These are phyloP conservation scores for Botrytis cinerea DNA, from an alignment of 2,329 filamentous ascomycete species.

Conservation along the genomic window DNA sequence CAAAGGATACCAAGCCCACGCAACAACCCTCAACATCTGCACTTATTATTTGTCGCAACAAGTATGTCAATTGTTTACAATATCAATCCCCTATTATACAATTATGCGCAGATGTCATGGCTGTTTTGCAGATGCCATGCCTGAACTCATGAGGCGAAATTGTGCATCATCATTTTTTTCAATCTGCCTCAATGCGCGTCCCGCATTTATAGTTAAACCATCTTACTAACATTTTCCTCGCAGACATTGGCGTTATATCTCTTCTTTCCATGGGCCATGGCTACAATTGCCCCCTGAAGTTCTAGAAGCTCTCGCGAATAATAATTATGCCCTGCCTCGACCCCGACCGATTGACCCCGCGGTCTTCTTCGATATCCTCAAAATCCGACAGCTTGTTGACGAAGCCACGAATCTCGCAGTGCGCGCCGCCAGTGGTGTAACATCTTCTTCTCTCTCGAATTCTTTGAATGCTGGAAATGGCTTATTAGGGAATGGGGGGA, in stretches of 20 bases:
- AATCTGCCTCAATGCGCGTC: slow-evolving; percentile 4
- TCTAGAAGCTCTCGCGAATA: slow-evolving; percentile 75
- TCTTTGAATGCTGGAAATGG: slow-evolving; percentile 53
- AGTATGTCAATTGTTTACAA: slow-evolving; percentile 53
- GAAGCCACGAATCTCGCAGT: slow-evolving; percentile 78
- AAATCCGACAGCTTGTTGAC: slow-evolving; percentile 77
- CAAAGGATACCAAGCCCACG: slow-evolving; percentile 38
- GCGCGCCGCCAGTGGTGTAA: slow-evolving; percentile 72
- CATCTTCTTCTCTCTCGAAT: slow-evolving; percentile 63
- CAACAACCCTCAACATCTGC: slow-evolving; percentile 48
- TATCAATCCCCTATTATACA: background rate
- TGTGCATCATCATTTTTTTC: slow-evolving; percentile 8
- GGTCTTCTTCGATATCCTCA: slow-evolving; percentile 80
- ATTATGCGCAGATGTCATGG: slow-evolving; percentile 9
- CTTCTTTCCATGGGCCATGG: slow-evolving; percentile 82
- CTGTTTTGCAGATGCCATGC: slow-evolving; percentile 17
- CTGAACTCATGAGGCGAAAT: slow-evolving; percentile 15
- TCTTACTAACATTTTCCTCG: slow-evolving; percentile 19
- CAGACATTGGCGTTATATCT: slow-evolving; percentile 85
- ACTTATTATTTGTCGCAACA: slow-evolving; percentile 66
- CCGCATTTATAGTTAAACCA: slow-evolving; percentile 1
- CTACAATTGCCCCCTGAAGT: slow-evolving; percentile 76
- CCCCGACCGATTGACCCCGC: slow-evolving; percentile 78
- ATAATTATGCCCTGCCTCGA: slow-evolving; percentile 75
- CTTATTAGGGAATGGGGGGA: slow-evolving; percentile 49